Evolutionary conservation across 1,139 yeast species (phyloP).

Genomic region (Blastobotrys indianensis): DNA sequence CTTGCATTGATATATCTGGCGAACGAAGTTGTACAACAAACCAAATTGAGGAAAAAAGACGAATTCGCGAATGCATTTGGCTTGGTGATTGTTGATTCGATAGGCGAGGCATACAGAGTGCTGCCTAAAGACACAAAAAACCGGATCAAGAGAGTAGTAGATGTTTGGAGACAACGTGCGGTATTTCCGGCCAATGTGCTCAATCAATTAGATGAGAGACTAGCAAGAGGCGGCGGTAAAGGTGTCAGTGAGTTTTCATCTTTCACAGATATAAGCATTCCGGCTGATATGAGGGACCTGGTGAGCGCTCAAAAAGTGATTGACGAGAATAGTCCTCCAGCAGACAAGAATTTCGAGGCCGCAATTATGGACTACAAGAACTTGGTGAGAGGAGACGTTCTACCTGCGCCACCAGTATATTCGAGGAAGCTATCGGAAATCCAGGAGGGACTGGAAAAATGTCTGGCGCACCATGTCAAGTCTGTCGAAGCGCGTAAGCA

Average conservation of each 20-base stretch:
- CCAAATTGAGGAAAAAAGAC: conserved; percentile 55
- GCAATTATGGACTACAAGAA: conserved; percentile 18
- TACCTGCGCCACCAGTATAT: conserved; percentile 50
- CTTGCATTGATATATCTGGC: conserved; percentile 65
- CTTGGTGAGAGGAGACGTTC: conserved; percentile 38
- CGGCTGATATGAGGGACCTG: conserved; percentile 9
- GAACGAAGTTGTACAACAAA: conserved; percentile 80
- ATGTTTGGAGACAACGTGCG: conserved; percentile 68
- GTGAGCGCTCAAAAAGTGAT: conserved; percentile 4
- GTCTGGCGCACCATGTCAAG: conserved; percentile 29
- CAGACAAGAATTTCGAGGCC: conserved; percentile 11
- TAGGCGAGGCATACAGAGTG: conserved; percentile 30
- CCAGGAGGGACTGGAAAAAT: conserved; percentile 11
- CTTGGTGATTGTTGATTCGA: conserved; percentile 38
- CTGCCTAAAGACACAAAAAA: conserved; percentile 38
- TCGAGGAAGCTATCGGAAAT: conserved; percentile 37
- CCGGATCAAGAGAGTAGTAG: conserved; percentile 59
- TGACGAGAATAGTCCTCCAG: conserved; percentile 4
- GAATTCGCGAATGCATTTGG: conserved; percentile 60
- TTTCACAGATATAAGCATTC: conserved; percentile 11
- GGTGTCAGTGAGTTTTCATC: not conserved
- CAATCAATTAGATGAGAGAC: conserved; percentile 32
- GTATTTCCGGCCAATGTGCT: conserved; percentile 48
- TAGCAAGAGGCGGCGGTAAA: not conserved
- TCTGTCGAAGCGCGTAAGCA: conserved; percentile 39